Evolutionary conservation across 805 yeast genomes (phyloP).

Genomic region (Saccharomycopsis sp.): DNA sequence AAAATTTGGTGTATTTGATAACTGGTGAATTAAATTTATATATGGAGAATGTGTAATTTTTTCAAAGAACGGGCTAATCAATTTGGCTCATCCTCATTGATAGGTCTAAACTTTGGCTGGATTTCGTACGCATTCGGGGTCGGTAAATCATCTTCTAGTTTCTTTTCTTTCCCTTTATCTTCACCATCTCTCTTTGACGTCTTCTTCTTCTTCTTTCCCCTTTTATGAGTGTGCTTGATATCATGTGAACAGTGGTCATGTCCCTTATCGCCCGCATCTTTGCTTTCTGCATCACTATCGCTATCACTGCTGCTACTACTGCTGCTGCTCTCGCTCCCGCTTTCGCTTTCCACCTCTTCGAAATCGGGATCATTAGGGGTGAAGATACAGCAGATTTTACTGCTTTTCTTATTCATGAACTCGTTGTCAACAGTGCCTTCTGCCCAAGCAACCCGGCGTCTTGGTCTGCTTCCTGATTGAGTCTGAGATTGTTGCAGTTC

Average conservation of each 20-base stretch:
- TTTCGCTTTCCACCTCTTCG: conserved; percentile 32
- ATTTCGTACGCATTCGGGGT: conserved; percentile 82
- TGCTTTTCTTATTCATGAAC: conserved; percentile 75
- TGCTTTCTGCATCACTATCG: conserved; percentile 24
- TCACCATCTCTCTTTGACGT: too few relatives aligned
- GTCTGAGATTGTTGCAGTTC: too few relatives aligned
- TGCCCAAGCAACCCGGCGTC: conserved; percentile 60
- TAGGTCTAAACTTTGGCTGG: conserved; percentile 53
- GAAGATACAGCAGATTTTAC: conserved; percentile 84
- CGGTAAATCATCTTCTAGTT: conserved; percentile 21
- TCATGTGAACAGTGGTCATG: conserved; percentile 9
- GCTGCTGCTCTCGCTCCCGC: conserved; percentile 25
- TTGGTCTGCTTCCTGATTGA: too few relatives aligned
- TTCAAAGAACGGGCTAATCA: too few relatives aligned
- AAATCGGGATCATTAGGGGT: conserved; percentile 64
- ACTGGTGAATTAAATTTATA: background rate
- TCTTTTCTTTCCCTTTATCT: too few relatives aligned
- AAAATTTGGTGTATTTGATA: background rate
- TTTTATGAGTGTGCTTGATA: conserved; percentile 19
- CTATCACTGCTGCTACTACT: conserved; percentile 21
- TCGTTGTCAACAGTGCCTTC: conserved; percentile 88
- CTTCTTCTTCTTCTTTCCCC: conserved; percentile 29
- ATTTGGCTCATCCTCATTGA: conserved; percentile 3
- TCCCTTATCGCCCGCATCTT: conserved; percentile 21
- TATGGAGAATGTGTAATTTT: too few relatives aligned